Evolutionary conservation across 1,139 yeast genomes (phyloP), one percentile per base, ranked within the genome.

Genomic region (Eremothecium cymbalariae): DNA sequence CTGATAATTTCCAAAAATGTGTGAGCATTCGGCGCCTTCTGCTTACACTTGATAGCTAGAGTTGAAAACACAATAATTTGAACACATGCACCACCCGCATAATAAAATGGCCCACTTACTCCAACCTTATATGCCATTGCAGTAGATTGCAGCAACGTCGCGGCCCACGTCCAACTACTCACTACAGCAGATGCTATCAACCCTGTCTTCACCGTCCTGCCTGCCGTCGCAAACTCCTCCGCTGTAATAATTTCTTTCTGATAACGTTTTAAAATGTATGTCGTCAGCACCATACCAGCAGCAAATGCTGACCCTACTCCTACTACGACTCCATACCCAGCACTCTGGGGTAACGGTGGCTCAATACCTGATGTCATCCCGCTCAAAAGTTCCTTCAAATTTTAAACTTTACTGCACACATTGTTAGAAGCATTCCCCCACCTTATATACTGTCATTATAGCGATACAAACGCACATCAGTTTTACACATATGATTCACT

Each of bases 121-220:
- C 95, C 95, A 46, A 81, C 75, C 39, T 70, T 68, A 58, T 80
- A 82, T 14, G 82, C 83, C 56, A 79, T 84, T n/a, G 88, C 63
- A 2, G 88, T 74, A 2, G 86, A 77, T 21, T 82, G 80, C 21
- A 83, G 67, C 31, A 84, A 62, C 2, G 94, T 83, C 2, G 94
- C 90, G 29, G 90, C 86, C 95, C 95, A 85, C 4, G 95, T 85
- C 95, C 95, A 86, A 8, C 90, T 77, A 15, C 86, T 76, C 6
- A 84, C 94, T 25, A 85, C 94, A 6, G 94, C 94, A 6, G 93
- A 77, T 8, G 90, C 77, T 43, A 84, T 80, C 44, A 85, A 64
- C 30, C 88, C 90, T 1, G 86, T 76, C 45, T 79, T 80, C 28
- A 85, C 93, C 4, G 82, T 67, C 57, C 95, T 70, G 42, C 93